Evolutionary conservation across 192 early-diverging fungal genomes (phyloP).

Genomic region (Gonapodya sp.): DNA sequence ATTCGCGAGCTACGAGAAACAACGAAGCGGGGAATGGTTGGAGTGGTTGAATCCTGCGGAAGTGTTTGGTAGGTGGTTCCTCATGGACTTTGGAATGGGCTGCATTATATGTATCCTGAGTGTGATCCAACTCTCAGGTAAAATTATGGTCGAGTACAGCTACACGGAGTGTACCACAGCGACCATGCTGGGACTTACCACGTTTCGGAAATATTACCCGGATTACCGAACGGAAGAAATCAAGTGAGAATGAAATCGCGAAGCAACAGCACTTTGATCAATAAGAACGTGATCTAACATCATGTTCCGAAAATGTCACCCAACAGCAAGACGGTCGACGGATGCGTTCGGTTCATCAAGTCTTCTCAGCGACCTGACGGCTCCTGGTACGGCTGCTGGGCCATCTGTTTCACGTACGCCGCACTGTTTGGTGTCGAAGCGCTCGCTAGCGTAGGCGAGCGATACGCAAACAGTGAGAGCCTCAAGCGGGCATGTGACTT

Average conservation of each 20-base stretch:
- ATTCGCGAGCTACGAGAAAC: conserved; percentile 85
- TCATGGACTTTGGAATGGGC: conserved; percentile 12
- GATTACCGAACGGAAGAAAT: conserved; percentile 75
- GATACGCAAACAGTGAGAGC: conserved; percentile 60
- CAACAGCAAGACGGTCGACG: conserved; percentile 22
- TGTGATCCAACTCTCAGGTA: conserved; percentile 11
- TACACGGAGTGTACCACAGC: conserved; percentile 98
- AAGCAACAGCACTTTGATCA: neutral
- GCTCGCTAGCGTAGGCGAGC: conserved; percentile 70
- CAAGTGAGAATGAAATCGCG: conserved; percentile 29
- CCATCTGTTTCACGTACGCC: conserved; percentile 95
- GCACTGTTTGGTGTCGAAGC: conserved; percentile 84
- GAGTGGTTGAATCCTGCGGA: conserved; percentile 92
- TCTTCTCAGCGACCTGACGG: conserved; percentile 68
- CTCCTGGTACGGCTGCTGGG: conserved; percentile 93
- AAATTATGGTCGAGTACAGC: conserved; percentile 91
- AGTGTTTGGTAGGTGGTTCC: conserved; percentile 85
- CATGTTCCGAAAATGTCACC: neutral
- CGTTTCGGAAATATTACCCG: conserved; percentile 66
- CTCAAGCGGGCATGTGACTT: conserved; percentile 78
- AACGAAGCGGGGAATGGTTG: conserved; percentile 66
- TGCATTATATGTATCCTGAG: conserved; percentile 8
- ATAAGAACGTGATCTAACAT: neutral
- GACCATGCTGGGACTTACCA: conserved; percentile 71
- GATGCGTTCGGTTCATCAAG: conserved; percentile 69